Conservation (phyloP, 495 filamentous ascomycete species). For the Penicillium salamii region DNA sequence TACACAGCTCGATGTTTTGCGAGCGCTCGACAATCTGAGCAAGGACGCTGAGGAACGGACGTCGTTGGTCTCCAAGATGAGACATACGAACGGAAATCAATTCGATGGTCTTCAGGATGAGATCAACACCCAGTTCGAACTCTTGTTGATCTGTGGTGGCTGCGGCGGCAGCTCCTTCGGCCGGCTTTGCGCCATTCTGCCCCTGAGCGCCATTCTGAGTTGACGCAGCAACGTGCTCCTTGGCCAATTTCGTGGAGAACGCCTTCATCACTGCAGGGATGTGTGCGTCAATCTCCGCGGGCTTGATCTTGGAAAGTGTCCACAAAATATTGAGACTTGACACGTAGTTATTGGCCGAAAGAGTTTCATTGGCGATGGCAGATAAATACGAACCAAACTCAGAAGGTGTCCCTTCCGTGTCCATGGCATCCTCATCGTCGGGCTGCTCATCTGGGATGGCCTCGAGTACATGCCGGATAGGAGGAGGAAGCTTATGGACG, state of each 20-base stretch:
- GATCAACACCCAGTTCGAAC: conserved; percentile 74
- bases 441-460: conserved; percentile 84
- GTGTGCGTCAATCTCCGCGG: conserved; percentile 83
- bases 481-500: conserved; percentile 51
- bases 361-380: conserved; percentile 72
- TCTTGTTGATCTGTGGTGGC: conserved; percentile 65
- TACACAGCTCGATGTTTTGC: conserved; percentile 75
- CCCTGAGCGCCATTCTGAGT: conserved; percentile 40
- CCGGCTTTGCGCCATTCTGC: conserved; percentile 41
- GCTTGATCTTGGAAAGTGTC: conserved; percentile 80
- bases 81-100: conserved; percentile 89
- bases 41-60: conserved; percentile 90
- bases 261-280: conserved; percentile 88
- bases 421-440: conserved; percentile 87
- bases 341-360: conserved; percentile 74
- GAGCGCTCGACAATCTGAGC: conserved; percentile 95
- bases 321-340: conserved; percentile 88
- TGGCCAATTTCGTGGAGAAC: conserved; percentile 84
- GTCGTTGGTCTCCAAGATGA: conserved; percentile 82
- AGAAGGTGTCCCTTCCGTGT: conserved; percentile 67
- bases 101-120: conserved; percentile 93
- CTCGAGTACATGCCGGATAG: conserved; percentile 78
- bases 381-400: conserved; percentile 83
- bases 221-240: conserved; percentile 85
- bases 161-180: conserved; percentile 46